Evolutionary conservation across 345 rosid species (phyloP).

Genomic region (Linum usitatissimum): DNA sequence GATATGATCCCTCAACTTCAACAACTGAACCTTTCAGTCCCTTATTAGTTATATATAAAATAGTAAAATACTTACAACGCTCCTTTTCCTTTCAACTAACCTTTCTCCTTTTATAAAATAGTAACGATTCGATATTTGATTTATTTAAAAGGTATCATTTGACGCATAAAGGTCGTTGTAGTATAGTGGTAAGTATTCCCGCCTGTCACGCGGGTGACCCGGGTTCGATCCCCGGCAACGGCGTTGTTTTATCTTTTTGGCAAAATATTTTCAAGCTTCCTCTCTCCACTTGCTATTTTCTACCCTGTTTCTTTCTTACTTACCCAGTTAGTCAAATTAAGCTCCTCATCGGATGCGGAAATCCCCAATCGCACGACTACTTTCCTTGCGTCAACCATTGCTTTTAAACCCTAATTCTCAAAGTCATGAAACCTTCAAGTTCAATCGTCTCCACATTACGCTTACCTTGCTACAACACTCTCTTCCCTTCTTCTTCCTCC

Average conservation of each 20-base stretch:
- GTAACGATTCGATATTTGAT: no score
- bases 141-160: no score
- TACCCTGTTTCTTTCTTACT: no score
- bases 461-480: background rate
- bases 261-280: background rate
- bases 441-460: slow-evolving; percentile 12
- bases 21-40: background rate
- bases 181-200: slow-evolving; percentile 86
- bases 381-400: no score
- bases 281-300: background rate
- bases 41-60: no score
- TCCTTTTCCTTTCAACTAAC: no score
- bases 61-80: background rate
- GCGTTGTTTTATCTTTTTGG: slow-evolving; percentile 18
- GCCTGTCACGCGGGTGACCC: slow-evolving; percentile 97
- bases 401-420: no score
- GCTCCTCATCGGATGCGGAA: no score
- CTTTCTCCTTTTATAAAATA: no score
- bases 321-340: no score
- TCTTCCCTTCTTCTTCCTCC: background rate
- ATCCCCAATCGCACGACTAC: no score
- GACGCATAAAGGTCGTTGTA: slow-evolving; percentile 90
- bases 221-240: slow-evolving; percentile 98
- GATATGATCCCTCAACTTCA: background rate
- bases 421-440: slow-evolving; percentile 9